Base-by-base conservation (phyloP, 495 filamentous ascomycete genomes). In the Aspergillus sclerotioniger region DNA sequence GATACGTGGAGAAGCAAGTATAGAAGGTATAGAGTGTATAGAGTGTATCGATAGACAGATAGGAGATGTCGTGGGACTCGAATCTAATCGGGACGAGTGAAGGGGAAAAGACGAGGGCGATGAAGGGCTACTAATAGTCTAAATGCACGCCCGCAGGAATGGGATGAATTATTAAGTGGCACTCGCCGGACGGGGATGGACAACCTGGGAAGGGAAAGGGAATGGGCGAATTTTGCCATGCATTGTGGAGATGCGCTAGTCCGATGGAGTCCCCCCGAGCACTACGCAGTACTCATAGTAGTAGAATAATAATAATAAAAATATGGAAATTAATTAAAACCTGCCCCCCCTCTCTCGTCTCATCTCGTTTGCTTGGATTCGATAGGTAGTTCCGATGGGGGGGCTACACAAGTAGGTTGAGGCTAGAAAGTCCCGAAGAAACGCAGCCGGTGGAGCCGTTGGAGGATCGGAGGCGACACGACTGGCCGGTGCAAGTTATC, bases 381-480 rank as follows among this genome's bases (percentile, higher is more conserved):
- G 37, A 41, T n/a, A n/a, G 37, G n/a, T 41, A 6, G 37, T 6
- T 15, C 13, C 13, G 12, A 41, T 15, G 37, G 37, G n/a, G 12
- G 37, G 37, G 4, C 5, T 15, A 7, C 12, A 3, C 37, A 3
- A 3, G 12, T 12, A 55, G 41, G 57, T 52, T 52, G 53, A 62
- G 43, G 57, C 56, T 60, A 60, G 48, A 62, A 66, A 63, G 60
- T 59, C 58, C 64, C 64, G 64, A 66, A 62, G 53, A 59, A 60
- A 60, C 54, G 53, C 50, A 48, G 51, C 35, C 12, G 52, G 63
- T 62, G 63, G 63, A 57, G 59, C 57, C 55, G 55, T 54, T 56
- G 35, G 49, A 47, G 60, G 51, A 41, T 50, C 53, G 29, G 39
- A 53, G 54, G 54, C 54, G 33, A 49, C 33, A 28, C 19, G 31